Conservation (phyloP, 169 alveolate species). For the Cryptosporidium meleagridis region DNA sequence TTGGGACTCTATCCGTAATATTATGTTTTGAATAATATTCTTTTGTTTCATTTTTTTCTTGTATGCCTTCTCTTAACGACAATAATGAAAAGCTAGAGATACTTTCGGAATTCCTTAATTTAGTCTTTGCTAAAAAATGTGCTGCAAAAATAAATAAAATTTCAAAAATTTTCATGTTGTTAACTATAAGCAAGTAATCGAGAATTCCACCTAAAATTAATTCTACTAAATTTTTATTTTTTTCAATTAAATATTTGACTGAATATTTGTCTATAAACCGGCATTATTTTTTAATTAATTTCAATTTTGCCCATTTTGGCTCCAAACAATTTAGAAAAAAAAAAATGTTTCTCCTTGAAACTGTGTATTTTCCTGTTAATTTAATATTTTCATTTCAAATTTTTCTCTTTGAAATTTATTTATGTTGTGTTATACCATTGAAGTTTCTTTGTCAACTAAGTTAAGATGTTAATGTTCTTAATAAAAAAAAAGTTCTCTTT, state of each 20-base stretch:
- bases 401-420: not conserved
- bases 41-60: not conserved
- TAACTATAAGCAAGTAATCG: not conserved
- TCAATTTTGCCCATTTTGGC: not conserved
- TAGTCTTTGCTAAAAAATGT: not conserved
- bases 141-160: not conserved
- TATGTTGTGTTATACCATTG: no score
- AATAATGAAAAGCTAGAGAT: not conserved
- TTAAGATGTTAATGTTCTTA: no score
- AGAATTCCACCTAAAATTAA: not conserved
- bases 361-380: not conserved
- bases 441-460: no score
- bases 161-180: not conserved
- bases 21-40: not conserved
- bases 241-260: not conserved
- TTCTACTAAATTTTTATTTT: not conserved
- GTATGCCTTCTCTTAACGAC: not conserved
- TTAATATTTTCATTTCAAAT: no score
- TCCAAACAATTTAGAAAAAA: not conserved
- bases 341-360: not conserved
- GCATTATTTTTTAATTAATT: not conserved
- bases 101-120: not conserved
- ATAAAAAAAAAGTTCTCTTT: no score
- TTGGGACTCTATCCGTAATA: conserved; percentile 16
- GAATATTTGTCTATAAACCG: not conserved